Base-by-base conservation (phyloP, 2,329 filamentous ascomycete species). In the Phaeophleospora eucalypticola region DNA sequence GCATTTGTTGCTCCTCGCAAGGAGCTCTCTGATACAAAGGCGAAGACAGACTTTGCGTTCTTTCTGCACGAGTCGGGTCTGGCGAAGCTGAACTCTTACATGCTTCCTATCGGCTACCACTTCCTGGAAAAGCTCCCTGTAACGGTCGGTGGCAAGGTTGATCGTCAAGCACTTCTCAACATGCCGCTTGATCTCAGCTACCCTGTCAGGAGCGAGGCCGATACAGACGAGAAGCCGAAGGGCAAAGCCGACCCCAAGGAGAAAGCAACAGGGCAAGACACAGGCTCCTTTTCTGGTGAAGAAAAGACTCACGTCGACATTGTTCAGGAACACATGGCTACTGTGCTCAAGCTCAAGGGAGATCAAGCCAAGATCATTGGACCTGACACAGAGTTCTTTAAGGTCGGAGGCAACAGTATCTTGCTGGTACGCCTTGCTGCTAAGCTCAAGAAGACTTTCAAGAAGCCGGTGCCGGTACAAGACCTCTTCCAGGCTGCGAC, bases 1-100 rank as follows among this genome's bases (percentile, higher is more conserved):
- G 67, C 65, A 0, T 58, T 65, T 47, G 65, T 67, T 16, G 61
- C 65, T 2, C 32, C 35, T 29, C 14, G 14, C 8, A 14, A 4
- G 37, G 9, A 14, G 3, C 6, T 15, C 8, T 14, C 9, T 6
- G 14, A 27, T 15, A 15, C 9, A 7, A 18, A 45, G 12, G 16
- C 17, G 8, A 34, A 45, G 19, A n/a, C n/a, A n/a, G 19, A 14
- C 8, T 29, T 39, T 15, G n/a, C n/a, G n/a, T n/a, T n/a, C n/a
- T n/a, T n/a, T n/a, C n/a, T n/a, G n/a, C n/a, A n/a, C n/a, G n/a
- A n/a, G n/a, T n/a, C n/a, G n/a, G n/a, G n/a, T n/a, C 18, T 16
- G 33, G 14, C 38, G 8, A 12, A 17, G 4, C 19, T 51, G 16
- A 39, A 39, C 12, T 18, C 35, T 20, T 47, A 51, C 36, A 51